Base-by-base conservation (phyloP, 192 early-diverging fungal species). In the Anaeromyces robustus region DNA sequence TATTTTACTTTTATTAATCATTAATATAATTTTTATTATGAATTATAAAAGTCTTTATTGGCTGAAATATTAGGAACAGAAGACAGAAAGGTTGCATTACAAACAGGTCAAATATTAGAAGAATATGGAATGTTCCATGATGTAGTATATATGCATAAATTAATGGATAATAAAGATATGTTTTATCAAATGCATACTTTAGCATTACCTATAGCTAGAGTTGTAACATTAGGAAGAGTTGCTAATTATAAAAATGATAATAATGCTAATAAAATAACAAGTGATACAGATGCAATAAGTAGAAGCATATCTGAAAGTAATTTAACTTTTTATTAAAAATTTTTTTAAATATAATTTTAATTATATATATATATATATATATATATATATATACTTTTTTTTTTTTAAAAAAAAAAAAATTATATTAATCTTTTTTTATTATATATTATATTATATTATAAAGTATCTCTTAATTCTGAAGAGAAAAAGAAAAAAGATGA, bases 91-190 rank as follows among this genome's bases (percentile, higher is more conserved):
- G 85, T 96, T 77, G 94, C 95, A 11, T 84, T 97, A 29, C 87
- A 95, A 14, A 85, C 96, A 19, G 97, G 97, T 29, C 90, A 96
- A n/a, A 92, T 95, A 22, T 85, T 98, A 81, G 95, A 95, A 83
- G 89, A 93, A 77, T 96, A 98, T 86, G 90, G 89, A 59, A 92
- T 97, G 80, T 96, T 98, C 86, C 93, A 96, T 83, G 95, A 98
- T 85, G 95, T 97, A 19, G 92, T 87, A 16, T 96, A 94, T 84
- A 92, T 92, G 77, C 93, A 94, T 85, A 88, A 94, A 12, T 89
- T 98, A 79, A 92, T 94, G 29, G 96, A 97, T 83, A 92, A 92
- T 77, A 82, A 88, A 26, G 85, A 91, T 78, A 94, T 95, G 81
- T 82, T 98, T 19, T 98, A 97, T 83, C 87, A 91, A 79, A 68